Evolutionary conservation across 1,284 basidiomycete genomes (phyloP), one percentile per base, ranked within the genome.

Genomic region (Rhodotorula sp.): DNA sequence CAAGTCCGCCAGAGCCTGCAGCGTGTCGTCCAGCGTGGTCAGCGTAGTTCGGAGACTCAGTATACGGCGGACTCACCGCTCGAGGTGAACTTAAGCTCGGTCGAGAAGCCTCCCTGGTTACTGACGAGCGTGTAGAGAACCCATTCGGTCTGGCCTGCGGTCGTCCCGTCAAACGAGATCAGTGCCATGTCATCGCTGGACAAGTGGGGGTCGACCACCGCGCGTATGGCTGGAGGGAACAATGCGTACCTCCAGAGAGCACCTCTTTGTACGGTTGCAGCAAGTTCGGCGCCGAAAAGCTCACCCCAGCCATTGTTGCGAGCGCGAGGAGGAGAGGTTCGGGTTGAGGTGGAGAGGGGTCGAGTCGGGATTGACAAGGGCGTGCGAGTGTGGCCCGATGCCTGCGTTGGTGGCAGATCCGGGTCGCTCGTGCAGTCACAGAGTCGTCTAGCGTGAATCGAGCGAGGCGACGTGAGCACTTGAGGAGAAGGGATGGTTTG

Each of bases 1-100:
- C 92, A 18, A 99, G 84, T 0, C 93, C 92, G 31, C 88, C 89
- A 72, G 84, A 83, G n/a, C 93, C 92, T 3, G 67, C 0, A 34
- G 51, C 50, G 34, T 18, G 22, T 9, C 13, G 24, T 4, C 13
- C 4, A 10, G 50, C 24, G 1, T 55, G 2, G 37, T 24, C 2
- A 40, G 60, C 37, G 51, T 37, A 47, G 60, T 16, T 20, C 4
- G 31, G 15, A 46, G 50, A 52, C 8, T 40, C 37, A 40, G 26
- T 10, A 44, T 44, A 7, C 40, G 2, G 13, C 48, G 24, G 37
- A 69, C 69, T n/a, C 13, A 71, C 69, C 69, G 24, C 53, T 54
- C 16, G 34, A 30, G 15, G 64, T 37, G 54, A 70, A 55, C 54
- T 70, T 74, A 65, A 77, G 72, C 50, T 76, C 75, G 58, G 67